Percentiles rank a stretch among this genome's conserved stretches.
phyloP scores from a whole-genome alignment of 345 rosid species.

The Turnera subulata region DNA sequence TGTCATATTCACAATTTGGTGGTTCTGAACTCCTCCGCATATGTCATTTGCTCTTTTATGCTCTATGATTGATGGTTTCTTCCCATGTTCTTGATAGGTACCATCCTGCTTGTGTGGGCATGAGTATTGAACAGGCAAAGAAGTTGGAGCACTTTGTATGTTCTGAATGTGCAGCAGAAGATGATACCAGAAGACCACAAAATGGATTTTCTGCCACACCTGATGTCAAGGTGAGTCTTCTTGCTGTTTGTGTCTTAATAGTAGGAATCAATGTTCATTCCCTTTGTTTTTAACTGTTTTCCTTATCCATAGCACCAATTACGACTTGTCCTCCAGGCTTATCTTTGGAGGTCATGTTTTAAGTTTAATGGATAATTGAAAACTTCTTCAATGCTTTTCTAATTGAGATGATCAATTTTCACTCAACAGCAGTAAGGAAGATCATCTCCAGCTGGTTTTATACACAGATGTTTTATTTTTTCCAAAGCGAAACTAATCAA shows the following conservation, averaged over 20 bases:
- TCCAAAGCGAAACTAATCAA: background rate
- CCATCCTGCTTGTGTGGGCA: slow-evolving; percentile 85
- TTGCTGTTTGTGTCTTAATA: background rate
- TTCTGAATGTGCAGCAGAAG: slow-evolving; percentile 60
- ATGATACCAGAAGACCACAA: slow-evolving; percentile 53
- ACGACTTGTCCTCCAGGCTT: background rate
- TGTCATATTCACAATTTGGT: too few species aligned
- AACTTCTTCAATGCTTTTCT: background rate
- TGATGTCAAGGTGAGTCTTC: slow-evolving; percentile 46
- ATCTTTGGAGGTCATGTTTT: slow-evolving; percentile 4
- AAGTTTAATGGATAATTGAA: background rate
- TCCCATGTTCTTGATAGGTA: slow-evolving; percentile 45
- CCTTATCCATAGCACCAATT: background rate
- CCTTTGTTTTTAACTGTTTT: background rate
- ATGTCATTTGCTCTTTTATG: background rate
- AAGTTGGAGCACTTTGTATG: slow-evolving; percentile 72
- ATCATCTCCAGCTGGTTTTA: background rate
- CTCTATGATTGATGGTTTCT: background rate
- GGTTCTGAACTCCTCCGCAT: too few species aligned
- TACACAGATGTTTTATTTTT: background rate
- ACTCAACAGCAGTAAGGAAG: background rate
- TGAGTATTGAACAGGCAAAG: slow-evolving; percentile 78
- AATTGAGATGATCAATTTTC: background rate
- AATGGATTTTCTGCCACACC: slow-evolving; percentile 53
- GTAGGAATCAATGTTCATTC: background rate